phyloP scores from a whole-genome alignment of 2,329 filamentous ascomycete species.

The Orbilia brochopaga region DNA sequence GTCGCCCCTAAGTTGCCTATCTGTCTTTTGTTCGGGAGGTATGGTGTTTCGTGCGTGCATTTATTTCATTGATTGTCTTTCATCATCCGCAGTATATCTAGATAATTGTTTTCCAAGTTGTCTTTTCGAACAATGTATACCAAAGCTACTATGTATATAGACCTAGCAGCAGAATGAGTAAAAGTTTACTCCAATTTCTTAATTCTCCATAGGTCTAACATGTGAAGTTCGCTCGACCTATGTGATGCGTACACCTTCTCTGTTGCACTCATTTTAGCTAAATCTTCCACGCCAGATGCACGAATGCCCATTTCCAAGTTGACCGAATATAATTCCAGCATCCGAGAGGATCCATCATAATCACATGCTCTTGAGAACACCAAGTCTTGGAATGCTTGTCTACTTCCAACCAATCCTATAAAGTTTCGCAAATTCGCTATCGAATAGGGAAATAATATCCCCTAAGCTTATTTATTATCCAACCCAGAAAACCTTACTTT shows the following conservation, averaged over 20 bases:
- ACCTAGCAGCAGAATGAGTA: slow-evolving; percentile 1
- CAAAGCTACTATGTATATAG: not conserved
- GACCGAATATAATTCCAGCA: not conserved
- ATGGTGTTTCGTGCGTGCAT: not conserved
- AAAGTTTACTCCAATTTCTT: not conserved
- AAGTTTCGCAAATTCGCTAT: too few species aligned
- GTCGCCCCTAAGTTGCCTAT: slow-evolving; percentile 5
- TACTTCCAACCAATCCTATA: too few species aligned
- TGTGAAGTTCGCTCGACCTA: not conserved
- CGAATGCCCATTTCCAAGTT: not conserved
- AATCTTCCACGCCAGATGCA: too few species aligned
- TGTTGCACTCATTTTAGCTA: too few species aligned
- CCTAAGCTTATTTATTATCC: too few species aligned
- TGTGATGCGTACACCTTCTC: too few species aligned
- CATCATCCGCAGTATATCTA: not conserved
- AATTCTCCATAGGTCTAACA: not conserved
- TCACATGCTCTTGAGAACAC: not conserved
- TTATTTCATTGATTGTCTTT: not conserved
- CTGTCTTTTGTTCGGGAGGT: slow-evolving; percentile 9
- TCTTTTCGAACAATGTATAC: not conserved
- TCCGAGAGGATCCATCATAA: not conserved
- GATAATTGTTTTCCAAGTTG: not conserved
- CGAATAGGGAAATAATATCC: too few species aligned
- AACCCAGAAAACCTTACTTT: too few species aligned
- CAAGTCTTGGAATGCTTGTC: not conserved